Evolutionary conservation across 2,329 filamentous ascomycete species (phyloP).

Genomic region (Fusarium sp.): DNA sequence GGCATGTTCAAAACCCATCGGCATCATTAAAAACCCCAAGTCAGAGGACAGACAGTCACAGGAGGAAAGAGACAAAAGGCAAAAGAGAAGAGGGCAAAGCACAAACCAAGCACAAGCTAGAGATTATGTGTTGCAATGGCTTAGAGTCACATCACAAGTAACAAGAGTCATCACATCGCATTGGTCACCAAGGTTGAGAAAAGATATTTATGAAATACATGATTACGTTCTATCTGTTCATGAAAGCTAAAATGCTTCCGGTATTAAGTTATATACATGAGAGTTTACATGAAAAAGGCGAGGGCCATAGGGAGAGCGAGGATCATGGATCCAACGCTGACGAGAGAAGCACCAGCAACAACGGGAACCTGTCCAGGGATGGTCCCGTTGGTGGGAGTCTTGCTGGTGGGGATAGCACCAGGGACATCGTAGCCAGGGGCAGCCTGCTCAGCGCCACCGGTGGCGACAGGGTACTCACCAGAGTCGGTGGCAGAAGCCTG

Average conservation of each 20-base stretch:
- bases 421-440: constrained; percentile 12
- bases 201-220: constrained; percentile 7
- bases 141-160: rapidly evolving
- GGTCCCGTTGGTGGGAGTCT: constrained; percentile 30
- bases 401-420: constrained; percentile 29
- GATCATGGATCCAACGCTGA: constrained; percentile 26
- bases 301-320: constrained; percentile 30
- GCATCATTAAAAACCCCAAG: too few species aligned
- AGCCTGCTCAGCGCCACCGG: constrained; percentile 9
- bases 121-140: too few species aligned
- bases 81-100: neutral
- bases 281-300: constrained; percentile 35
- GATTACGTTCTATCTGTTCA: constrained; percentile 26
- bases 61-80: too few species aligned
- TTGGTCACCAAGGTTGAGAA: neutral
- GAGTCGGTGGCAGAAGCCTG: constrained; percentile 29
- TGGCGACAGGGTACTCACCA: constrained; percentile 13
- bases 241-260: constrained; percentile 30
- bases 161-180: neutral
- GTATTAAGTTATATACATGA: constrained; percentile 36
- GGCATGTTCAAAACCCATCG: too few species aligned
- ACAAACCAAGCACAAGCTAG: too few species aligned
- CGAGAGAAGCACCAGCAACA: constrained; percentile 28
- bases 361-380: constrained; percentile 26
- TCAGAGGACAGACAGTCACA: too few species aligned